These are phyloP conservation scores for Podospora pseudoanserina DNA, from an alignment of 495 filamentous ascomycete genomes.

Conservation along the genomic window DNA sequence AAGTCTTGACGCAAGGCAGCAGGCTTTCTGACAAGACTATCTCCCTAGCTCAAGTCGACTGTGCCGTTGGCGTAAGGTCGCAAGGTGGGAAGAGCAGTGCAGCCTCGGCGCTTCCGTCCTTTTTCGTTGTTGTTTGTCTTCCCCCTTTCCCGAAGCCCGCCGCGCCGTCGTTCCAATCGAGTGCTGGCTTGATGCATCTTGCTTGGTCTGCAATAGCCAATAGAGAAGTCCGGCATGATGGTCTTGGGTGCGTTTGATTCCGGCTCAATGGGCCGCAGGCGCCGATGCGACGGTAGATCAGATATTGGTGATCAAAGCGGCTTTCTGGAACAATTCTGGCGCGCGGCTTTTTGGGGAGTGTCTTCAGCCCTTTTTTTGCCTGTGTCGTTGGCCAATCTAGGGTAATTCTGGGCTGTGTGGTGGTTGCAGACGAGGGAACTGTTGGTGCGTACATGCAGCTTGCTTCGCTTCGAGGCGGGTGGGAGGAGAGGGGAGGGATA, in stretches of 20 bases:
- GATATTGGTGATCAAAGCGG: not conserved
- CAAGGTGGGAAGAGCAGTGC: not conserved
- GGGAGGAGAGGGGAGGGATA: not conserved
- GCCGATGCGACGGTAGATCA: constrained; percentile 18
- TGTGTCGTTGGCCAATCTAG: not conserved
- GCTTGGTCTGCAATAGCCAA: not conserved
- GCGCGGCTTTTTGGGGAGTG: constrained; percentile 3
- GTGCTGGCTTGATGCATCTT: too few relatives aligned
- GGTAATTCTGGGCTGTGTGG: not conserved
- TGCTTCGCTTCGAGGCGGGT: constrained; percentile 1
- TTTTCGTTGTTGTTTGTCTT: not conserved
- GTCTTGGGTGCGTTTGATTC: not conserved
- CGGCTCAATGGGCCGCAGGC: constrained; percentile 18
- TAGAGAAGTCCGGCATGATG: constrained; percentile 1
- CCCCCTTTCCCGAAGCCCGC: not conserved
- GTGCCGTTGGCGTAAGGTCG: not conserved
- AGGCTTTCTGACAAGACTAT: not conserved
- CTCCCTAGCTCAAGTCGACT: not conserved
- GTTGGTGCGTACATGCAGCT: constrained; percentile 2
- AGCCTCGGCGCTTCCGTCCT: not conserved
- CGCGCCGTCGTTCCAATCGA: constrained; percentile 8
- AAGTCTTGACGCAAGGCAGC: not conserved
- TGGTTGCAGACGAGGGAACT: constrained; percentile 1
- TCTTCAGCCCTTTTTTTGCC: not conserved
- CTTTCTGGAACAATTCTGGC: constrained; percentile 19